These are phyloP conservation scores for Penicillium argentinense DNA, from an alignment of 495 filamentous ascomycete species.

Conservation along the genomic window DNA sequence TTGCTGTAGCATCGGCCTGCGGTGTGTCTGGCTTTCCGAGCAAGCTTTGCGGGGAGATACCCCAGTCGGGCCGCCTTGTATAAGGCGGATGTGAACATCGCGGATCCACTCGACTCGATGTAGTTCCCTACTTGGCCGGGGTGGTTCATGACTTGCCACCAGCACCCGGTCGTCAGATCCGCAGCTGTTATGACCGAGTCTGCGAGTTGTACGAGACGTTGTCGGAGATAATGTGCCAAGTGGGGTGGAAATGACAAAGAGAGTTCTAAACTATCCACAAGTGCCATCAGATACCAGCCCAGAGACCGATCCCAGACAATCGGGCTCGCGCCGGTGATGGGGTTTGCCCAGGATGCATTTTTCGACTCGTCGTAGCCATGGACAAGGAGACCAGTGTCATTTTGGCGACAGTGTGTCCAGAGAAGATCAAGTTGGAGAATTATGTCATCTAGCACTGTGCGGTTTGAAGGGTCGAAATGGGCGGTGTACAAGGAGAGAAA, in stretches of 20 bases:
- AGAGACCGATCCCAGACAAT: slow-evolving; percentile 58
- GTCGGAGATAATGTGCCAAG: not conserved
- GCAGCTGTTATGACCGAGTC: slow-evolving; percentile 41
- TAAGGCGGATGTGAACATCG: slow-evolving; percentile 59
- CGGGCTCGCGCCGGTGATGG: slow-evolving; percentile 53
- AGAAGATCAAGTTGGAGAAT: slow-evolving; percentile 53
- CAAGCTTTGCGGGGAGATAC: slow-evolving; percentile 17
- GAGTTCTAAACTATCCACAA: slow-evolving; percentile 55
- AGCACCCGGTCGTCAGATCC: slow-evolving; percentile 49
- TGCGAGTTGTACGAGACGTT: slow-evolving; percentile 42
- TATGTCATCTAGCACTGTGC: slow-evolving; percentile 39
- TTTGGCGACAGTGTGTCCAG: slow-evolving; percentile 50
- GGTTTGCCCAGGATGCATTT: slow-evolving; percentile 56
- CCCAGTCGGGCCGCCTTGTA: slow-evolving; percentile 53
- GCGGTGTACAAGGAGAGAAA: slow-evolving; percentile 51
- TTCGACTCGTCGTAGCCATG: slow-evolving; percentile 60
- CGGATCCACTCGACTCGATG: slow-evolving; percentile 58
- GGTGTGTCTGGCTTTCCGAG: not conserved
- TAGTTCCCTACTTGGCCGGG: slow-evolving; percentile 53
- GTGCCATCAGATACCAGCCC: slow-evolving; percentile 60
- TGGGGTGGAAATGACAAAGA: not conserved
- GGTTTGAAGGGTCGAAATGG: slow-evolving; percentile 38
- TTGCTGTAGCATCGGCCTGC: slow-evolving; percentile 37
- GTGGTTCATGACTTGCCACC: slow-evolving; percentile 60
- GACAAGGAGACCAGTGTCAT: slow-evolving; percentile 45